Conservation (phyloP, 176 grass and related monocot genomes). For the Oryza meridionalis region DNA sequence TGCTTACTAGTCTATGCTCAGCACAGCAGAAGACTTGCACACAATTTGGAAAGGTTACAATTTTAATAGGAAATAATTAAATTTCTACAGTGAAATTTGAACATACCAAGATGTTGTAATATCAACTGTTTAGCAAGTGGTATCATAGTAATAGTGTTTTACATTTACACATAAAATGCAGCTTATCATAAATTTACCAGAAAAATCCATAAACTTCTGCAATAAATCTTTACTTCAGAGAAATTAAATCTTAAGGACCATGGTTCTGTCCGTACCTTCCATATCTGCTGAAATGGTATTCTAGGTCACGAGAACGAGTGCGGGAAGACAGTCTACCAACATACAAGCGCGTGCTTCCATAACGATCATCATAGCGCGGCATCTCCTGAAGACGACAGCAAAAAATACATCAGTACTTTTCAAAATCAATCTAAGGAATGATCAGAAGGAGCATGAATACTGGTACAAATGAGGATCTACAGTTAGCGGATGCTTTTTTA, state of each 20-base stretch:
- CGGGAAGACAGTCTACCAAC: constrained; percentile 79
- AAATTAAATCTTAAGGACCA: background rate
- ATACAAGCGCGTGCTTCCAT: constrained; percentile 77
- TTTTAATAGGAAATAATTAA: background rate
- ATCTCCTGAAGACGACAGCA: constrained; percentile 69
- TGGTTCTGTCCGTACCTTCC: constrained; percentile 67
- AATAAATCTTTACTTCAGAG: background rate
- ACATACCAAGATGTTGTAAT: background rate
- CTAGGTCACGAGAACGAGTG: constrained; percentile 82
- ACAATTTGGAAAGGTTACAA: background rate
- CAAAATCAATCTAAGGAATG: background rate
- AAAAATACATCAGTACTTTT: background rate
- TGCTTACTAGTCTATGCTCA: background rate
- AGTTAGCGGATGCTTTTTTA: background rate
- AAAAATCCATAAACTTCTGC: background rate
- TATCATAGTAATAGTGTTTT: background rate
- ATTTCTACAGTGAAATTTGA: background rate
- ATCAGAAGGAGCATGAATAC: background rate
- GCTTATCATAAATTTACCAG: background rate
- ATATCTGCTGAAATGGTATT: constrained; percentile 90
- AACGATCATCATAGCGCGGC: constrained; percentile 89
- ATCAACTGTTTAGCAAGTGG: background rate
- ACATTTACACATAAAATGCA: background rate
- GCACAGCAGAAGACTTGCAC: background rate
- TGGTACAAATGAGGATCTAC: background rate